Evolutionary conservation across 306 rosid genomes (phyloP), one percentile per base, ranked within the genome.

Genomic region (Gleditsia sinensis): DNA sequence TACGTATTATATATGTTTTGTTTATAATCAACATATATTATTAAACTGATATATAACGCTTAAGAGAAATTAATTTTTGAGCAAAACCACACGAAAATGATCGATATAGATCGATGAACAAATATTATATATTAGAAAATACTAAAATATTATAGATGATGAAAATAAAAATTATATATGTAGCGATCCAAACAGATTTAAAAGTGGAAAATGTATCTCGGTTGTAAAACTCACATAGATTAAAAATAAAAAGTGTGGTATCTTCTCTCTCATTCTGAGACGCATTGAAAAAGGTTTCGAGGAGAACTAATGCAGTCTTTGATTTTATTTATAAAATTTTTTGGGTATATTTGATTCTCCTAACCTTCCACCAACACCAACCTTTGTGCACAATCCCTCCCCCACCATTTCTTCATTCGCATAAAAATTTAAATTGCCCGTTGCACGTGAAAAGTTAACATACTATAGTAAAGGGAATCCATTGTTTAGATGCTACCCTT

Each of bases 391-490:
- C 36, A 10, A 55, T 25, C 36, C 13, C 61, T 27, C 36, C 1
- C 19, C 21, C 32, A 9, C 8, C 19, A 5, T n/a, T n/a, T 49
- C 9, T 19, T 40, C 8, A 6, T 17, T 49, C 25, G 2, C 11
- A 17, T 49, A 10, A 17, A 14, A n/a, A n/a, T n/a, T 57, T 45
- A 61, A 40, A 23, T 17, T 20, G 63, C 21, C 61, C 14, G 16
- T 28, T 71, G 78, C 82, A 78, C 82, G 82, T 71, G 82, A 63
- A 71, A 78, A 78, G 67, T 77, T 49, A 43, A 55, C 67, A 2
- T 20, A 67, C 13, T 13, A 23, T 1, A 36, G 23, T 23, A 19
- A 9, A 24, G 50, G 21, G 54, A 48, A 48, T n/a, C 30, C 7
- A 53, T 53, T 55, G 36, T 23, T 55, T 21, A 20, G 1, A 24